Evolutionary conservation across 2,329 filamentous ascomycete species (phyloP).

Genomic region (Xylariaceae sp.): DNA sequence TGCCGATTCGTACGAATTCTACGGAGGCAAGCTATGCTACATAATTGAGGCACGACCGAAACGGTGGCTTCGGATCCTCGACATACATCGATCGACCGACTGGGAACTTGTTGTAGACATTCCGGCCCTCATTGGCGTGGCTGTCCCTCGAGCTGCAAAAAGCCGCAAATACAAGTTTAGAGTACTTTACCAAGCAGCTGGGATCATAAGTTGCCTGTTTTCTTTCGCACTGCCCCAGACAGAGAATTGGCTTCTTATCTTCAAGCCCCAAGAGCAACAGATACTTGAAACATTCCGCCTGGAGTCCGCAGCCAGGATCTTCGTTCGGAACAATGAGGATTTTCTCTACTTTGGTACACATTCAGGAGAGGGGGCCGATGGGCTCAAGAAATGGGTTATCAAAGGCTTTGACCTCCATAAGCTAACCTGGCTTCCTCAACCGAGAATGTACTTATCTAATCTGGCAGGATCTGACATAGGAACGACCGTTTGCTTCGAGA

Average conservation of each 20-base stretch:
- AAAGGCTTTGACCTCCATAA: constrained; percentile 55
- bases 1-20: constrained; percentile 67
- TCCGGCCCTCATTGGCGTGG: constrained; percentile 46
- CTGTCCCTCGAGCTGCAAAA: constrained; percentile 44
- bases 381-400: constrained; percentile 68
- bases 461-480: constrained; percentile 70
- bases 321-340: constrained; percentile 67
- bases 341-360: constrained; percentile 72
- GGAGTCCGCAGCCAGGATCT: constrained; percentile 60
- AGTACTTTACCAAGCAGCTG: constrained; percentile 62
- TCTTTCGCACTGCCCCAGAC: constrained; percentile 47
- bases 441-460: constrained; percentile 58
- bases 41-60: constrained; percentile 49
- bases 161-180: constrained; percentile 53
- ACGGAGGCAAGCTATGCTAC: constrained; percentile 69
- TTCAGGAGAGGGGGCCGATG: constrained; percentile 58
- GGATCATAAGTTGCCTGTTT: constrained; percentile 63
- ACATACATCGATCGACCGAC: constrained; percentile 56
- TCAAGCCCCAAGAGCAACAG: constrained; percentile 48
- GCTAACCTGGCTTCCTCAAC: constrained; percentile 46
- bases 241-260: constrained; percentile 59
- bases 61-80: constrained; percentile 59
- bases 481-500: constrained; percentile 72
- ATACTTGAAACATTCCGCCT: constrained; percentile 51
- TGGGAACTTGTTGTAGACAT: constrained; percentile 64